Base-by-base conservation (phyloP, 1,139 yeast genomes). In the Pneumocystis murina region DNA sequence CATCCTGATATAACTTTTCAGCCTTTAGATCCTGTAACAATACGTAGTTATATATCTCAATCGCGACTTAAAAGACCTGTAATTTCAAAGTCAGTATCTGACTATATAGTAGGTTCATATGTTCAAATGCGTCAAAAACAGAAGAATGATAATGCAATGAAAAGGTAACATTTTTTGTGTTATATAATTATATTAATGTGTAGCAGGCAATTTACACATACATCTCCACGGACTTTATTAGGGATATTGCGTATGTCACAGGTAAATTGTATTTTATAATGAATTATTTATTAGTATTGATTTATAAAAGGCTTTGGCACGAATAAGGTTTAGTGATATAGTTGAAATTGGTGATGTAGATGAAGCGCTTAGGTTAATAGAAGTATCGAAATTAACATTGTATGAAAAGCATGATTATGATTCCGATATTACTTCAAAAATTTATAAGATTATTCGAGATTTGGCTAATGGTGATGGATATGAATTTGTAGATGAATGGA, bases 221-320 rank as follows among this genome's bases (percentile, higher is more conserved):
- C 95, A 35, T 90, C 98, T 0, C 97, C 97, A 64, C 85, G 99
- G 79, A 90, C 97, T 1, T 79, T 94, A 68, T 79, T 94, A 67
- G 98, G 95, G 69, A 85, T 94, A 63, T 78, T 94, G 70, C 85
- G 99, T 77, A 80, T 94, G 80, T 82, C 98, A 0, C 97, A 92
- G 75, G 55, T 40, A 16, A 16, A n/a, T 24, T 28, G 20, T 10
- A 17, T 20, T 48, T 12, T 48, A 8, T 48, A 24, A 16, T 43
- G n/a, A 24, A 10, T 24, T 12, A 24, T 48, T 17, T 10, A 48
- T 48, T 48, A 48, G 10, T 4, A 4, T 40, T 40, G 4, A 14
- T 12, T 48, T 48, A 48, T 48, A 3, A n/a, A 48, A 48, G 55
- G 98, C 97, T 0, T 80, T 87, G 67, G 97, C 98, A 0, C 82